Base-by-base conservation (phyloP, 225 moss, liverwort and hornwort genomes). In the Marchantia polymorpha region DNA sequence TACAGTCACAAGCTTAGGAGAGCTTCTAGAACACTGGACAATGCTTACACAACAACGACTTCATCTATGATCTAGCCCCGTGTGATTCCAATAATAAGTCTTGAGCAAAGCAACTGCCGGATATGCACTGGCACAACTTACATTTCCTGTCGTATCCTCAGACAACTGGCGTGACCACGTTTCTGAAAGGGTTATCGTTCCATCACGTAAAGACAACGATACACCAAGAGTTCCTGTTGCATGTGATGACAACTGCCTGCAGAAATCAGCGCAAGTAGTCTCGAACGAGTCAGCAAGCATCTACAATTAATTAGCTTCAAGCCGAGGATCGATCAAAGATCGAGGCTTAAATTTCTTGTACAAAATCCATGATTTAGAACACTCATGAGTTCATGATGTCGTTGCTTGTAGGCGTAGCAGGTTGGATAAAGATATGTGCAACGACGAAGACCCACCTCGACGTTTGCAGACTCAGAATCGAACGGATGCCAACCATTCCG, bases 241-340 rank as follows among this genome's bases (percentile, higher is more conserved):
- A 87, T 95, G 95, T 50, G 95, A 83, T 58, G 93, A 99, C 77
- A 99, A 88, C 84, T 99, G 99, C 91, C 96, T 96, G 95, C 85
- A 82, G 82, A 81, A 79, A 83, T 83, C 80, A 74, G 67, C 85
- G 77, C 68, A 72, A 65, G 77, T 79, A 27, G 53, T 83, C 80
- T 86, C 72, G 19, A 14, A 80, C 64, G 51, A 53, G 77, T 83
- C 83, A 83, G 83, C 82, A 80, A 56, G 63, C 68, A 7, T 63
- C 69, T 58, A 9, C 52, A 53, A 26, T 27, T 26, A 53, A 26
- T 27, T 26, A 27, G 10, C 53, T 27, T 16, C 12, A 72, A 39
- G 39, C 10, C 72, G 22, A 9, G 50, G 23, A 22, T 15, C 31
- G 39, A 69, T 69, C 68, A 16, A 13, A 11, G 10, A 7, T 50